Percentiles rank a stretch among this genome's conserved stretches.
Evolutionary conservation across 192 early-diverging fungal species (phyloP).

Genomic region (Backusella psychrophila): DNA sequence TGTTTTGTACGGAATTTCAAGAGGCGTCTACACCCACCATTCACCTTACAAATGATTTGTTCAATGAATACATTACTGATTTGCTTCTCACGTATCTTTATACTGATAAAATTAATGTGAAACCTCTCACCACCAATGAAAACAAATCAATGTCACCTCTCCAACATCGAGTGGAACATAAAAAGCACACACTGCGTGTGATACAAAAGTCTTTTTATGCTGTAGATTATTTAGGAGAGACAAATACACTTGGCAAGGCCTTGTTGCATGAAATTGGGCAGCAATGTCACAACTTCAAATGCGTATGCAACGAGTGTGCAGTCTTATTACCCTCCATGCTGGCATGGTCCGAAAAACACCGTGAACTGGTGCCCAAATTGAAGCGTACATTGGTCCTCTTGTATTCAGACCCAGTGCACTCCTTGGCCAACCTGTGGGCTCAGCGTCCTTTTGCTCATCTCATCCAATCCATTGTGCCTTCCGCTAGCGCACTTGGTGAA

Average conservation of each 20-base stretch:
- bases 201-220: constrained; percentile 31
- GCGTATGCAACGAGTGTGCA: constrained; percentile 28
- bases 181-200: constrained; percentile 22
- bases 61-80: constrained; percentile 14
- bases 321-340: constrained; percentile 32
- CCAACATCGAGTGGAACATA: constrained; percentile 9
- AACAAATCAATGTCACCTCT: neutral
- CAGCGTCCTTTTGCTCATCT: constrained; percentile 27
- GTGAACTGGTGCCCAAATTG: neutral
- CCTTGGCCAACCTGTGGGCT: constrained; percentile 16
- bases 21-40: constrained; percentile 14
- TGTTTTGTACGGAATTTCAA: constrained; percentile 26
- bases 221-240: constrained; percentile 27
- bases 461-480: neutral
- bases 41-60: constrained; percentile 22
- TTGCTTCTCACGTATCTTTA: constrained; percentile 28
- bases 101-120: constrained; percentile 21
- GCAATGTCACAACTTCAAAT: constrained; percentile 30
- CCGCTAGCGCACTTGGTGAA: neutral
- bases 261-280: constrained; percentile 15
- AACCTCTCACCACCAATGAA: neutral
- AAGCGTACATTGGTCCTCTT: neutral
- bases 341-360: constrained; percentile 22
- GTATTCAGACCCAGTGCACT: constrained; percentile 18
- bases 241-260: constrained; percentile 3